Evolutionary conservation across 371 early-diverging fungal species (phyloP), one percentile per base, ranked within the genome.

Genomic region (Zancudomyces culisetae): DNA sequence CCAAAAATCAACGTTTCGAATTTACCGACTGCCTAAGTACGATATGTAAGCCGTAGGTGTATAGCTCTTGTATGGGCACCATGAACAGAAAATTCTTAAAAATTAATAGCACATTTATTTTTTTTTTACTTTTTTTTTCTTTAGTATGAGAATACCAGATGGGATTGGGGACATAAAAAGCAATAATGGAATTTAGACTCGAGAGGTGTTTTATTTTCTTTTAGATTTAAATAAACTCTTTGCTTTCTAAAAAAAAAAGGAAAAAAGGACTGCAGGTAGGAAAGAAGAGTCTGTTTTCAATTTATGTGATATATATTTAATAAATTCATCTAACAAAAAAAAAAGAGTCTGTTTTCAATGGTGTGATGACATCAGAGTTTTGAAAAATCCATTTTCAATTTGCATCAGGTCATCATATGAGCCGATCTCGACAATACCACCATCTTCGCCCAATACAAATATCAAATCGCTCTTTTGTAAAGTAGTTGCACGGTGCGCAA

Each of bases 401-500:
- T 47, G 43, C 22, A 68, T 6, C 26, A 70, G 60, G 45, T 66
- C 59, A 1, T 55, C 43, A 27, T 60, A 65, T 2, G 54, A 10
- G 6, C 69, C 70, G 27, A 24, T 45, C 48, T 70, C 70, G 19
- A 54, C 66, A n/a, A 70, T 57, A 1, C 54, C 22, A 2, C 70
- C 70, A 2, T 29, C 8, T 10, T 68, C 69, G 35, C 63, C 66
- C 22, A 68, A 46, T 29, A 67, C 70, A 28, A 65, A 29, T 18
- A 68, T 53, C 6, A 42, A 1, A 24, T 69, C 69, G 53, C 63
- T 62, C 26, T 55, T 60, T 55, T 55, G 56, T 51, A 68, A 53
- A 10, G 78, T 76, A 24, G 73, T 69, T 15, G 78, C 62, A 22
- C 83, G 71, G 62, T 84, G 85, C 0, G 84, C 78, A 49, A 80